Conservation (phyloP, 495 filamentous ascomycete species). For the Elasticomyces elasticus region DNA sequence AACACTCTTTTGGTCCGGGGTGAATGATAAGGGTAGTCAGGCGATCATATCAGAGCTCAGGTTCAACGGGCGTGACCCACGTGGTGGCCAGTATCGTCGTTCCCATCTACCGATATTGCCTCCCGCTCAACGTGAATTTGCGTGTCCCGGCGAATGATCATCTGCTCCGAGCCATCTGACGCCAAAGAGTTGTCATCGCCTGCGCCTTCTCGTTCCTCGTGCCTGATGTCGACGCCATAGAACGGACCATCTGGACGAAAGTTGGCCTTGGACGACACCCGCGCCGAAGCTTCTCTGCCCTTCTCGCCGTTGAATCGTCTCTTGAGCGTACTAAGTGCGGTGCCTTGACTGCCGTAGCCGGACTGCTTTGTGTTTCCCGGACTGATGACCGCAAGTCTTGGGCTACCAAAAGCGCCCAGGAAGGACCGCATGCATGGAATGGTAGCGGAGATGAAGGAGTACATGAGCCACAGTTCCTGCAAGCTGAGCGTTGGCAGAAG, state of each 20-base stretch:
- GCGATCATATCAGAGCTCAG: background rate
- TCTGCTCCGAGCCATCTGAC: background rate
- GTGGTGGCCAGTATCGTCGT: background rate
- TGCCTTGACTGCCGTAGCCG: background rate
- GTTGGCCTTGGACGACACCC: background rate
- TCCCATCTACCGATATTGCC: background rate
- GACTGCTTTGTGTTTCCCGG: background rate
- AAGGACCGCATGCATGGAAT: slow-evolving; percentile 2
- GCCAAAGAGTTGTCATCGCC: background rate
- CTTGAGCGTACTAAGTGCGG: background rate
- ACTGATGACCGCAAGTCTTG: background rate
- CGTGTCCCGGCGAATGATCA: background rate
- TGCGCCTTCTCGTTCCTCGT: background rate
- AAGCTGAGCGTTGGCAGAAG: background rate
- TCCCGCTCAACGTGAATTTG: background rate
- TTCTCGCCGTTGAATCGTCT: background rate
- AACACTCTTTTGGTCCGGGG: too few species aligned
- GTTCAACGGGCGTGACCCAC: background rate
- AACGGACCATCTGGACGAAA: background rate
- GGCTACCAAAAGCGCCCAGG: background rate
- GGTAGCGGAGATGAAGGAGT: slow-evolving; percentile 1
- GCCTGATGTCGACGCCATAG: background rate
- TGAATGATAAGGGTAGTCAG: too few species aligned
- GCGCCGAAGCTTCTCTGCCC: background rate
- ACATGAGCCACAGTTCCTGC: slow-evolving; percentile 1